Percentiles rank a stretch among this genome's conserved stretches.
These are phyloP conservation scores for Phialophora chinensis DNA, from an alignment of 2,329 filamentous ascomycete species.

Conservation along the genomic window DNA sequence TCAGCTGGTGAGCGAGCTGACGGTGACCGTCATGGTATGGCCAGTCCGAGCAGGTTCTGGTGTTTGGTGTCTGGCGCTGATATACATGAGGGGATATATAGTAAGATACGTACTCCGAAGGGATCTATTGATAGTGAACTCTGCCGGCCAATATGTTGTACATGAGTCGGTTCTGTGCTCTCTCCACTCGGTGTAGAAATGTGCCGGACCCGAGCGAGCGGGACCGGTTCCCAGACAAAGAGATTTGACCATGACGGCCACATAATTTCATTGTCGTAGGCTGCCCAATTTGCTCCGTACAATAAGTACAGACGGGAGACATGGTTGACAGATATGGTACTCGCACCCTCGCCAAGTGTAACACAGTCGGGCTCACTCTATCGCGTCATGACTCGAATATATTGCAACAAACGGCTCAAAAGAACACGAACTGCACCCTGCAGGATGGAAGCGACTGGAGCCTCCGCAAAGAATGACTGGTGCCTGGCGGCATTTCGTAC, in stretches of 20 bases:
- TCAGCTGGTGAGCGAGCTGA: not conserved
- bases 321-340: not conserved
- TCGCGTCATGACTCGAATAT: not conserved
- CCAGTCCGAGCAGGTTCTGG: not conserved
- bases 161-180: not conserved
- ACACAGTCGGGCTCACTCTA: not conserved
- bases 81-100: not conserved
- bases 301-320: no score
- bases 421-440: no score
- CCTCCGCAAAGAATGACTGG: not conserved
- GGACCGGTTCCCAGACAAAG: not conserved
- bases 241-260: not conserved
- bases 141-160: not conserved
- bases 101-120: not conserved
- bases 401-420: not conserved
- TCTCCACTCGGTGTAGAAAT: conserved; percentile 3
- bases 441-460: no score
- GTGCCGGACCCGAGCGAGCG: not conserved
- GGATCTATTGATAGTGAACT: not conserved
- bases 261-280: no score
- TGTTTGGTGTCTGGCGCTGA: not conserved
- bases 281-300: no score
- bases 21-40: no score
- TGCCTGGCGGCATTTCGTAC: conserved; percentile 6
- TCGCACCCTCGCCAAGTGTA: not conserved